Conservation (phyloP, 164 flowering plant genomes). For the Liquidambar formosana region DNA sequence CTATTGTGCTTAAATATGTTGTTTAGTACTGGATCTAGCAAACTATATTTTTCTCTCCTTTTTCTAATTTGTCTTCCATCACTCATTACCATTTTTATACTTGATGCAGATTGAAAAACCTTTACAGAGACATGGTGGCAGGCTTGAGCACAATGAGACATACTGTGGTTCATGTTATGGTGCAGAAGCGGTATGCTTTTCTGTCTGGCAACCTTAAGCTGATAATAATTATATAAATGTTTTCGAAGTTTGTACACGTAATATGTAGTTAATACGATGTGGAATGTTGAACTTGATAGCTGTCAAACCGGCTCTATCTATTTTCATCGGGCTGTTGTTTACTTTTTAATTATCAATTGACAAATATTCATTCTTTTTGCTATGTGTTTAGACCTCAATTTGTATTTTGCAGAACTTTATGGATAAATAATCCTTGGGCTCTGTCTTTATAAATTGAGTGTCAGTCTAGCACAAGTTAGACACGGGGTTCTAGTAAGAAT, state of each 20-base stretch:
- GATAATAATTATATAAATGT: neutral
- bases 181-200: conserved; percentile 65
- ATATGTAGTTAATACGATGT: neutral
- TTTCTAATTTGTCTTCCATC: neutral
- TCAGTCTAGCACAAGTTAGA: too few species aligned
- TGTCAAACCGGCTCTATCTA: too few species aligned
- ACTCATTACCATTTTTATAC: conserved; percentile 3
- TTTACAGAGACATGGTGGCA: conserved; percentile 88
- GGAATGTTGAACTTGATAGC: neutral
- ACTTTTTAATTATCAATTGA: neutral
- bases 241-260: neutral
- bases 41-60: neutral
- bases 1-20: neutral
- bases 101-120: conserved; percentile 77
- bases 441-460: too few species aligned
- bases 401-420: neutral
- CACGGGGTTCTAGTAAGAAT: too few species aligned
- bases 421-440: neutral
- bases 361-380: neutral
- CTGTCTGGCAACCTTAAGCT: neutral
- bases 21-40: neutral
- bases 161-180: conserved; percentile 96
- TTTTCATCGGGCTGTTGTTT: neutral
- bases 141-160: conserved; percentile 92
- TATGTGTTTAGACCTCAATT: neutral